Conservation (phyloP, 2,329 filamentous ascomycete genomes). For the Diatrype stigma region DNA sequence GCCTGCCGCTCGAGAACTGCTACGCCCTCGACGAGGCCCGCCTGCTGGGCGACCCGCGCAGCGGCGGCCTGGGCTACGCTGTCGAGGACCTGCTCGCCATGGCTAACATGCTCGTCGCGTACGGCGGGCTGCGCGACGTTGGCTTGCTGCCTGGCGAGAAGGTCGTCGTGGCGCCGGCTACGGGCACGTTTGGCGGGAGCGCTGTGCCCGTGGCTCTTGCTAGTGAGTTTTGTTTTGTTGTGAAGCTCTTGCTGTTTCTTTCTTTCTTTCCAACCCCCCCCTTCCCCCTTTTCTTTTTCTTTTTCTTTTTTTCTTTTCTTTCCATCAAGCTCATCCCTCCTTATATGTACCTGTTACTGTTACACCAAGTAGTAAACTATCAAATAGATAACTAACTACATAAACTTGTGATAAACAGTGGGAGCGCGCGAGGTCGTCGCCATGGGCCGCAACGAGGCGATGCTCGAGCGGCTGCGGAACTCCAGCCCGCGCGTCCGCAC, state of each 20-base stretch:
- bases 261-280: no score
- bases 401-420: no score
- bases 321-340: no score
- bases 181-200: conserved; percentile 41
- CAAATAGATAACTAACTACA: no score
- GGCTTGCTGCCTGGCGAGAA: conserved; percentile 41
- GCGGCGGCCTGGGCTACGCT: conserved; percentile 31
- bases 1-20: conserved; percentile 33
- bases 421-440: conserved; percentile 46
- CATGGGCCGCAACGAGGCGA: conserved; percentile 38
- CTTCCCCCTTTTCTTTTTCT: no score
- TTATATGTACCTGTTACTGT: no score
- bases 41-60: conserved; percentile 18
- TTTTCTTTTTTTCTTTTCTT: no score
- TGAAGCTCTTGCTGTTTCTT: no score
- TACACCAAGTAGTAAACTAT: no score
- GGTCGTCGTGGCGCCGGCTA: conserved; percentile 42
- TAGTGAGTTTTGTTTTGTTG: no score
- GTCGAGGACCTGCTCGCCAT: conserved; percentile 35
- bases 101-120: conserved; percentile 33
- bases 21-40: conserved; percentile 27
- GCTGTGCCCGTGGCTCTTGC: conserved; percentile 41
- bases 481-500: conserved; percentile 11
- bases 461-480: conserved; percentile 30
- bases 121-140: conserved; percentile 42